Evolutionary conservation across 2,329 filamentous ascomycete species (phyloP).

Genomic region (Zymoseptoria brevis): DNA sequence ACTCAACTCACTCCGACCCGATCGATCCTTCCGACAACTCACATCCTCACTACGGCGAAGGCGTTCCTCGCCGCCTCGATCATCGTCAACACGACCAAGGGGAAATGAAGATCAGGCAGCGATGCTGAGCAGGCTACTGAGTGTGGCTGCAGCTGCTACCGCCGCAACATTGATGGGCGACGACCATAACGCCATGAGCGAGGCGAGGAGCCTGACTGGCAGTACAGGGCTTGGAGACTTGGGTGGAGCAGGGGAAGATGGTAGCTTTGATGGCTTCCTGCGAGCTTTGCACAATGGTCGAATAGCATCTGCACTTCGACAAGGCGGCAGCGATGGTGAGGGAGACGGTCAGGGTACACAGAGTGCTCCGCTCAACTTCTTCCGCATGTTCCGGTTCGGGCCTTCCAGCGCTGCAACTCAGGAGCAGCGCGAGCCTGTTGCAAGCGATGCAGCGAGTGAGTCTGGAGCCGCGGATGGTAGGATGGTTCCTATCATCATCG

Average conservation of each 20-base stretch:
- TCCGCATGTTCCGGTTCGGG: constrained; percentile 61
- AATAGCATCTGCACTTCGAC: constrained; percentile 49
- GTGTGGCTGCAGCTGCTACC: constrained; percentile 56
- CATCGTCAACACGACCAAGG: constrained; percentile 28
- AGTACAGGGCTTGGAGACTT: constrained; percentile 25
- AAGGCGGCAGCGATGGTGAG: constrained; percentile 33
- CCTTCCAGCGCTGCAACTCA: constrained; percentile 36
- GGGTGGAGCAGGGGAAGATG: constrained; percentile 43
- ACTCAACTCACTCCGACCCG: constrained; percentile 25
- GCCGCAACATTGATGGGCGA: constrained; percentile 58
- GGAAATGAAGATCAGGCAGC: constrained; percentile 55
- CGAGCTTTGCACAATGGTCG: constrained; percentile 54
- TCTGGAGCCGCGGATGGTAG: constrained; percentile 43
- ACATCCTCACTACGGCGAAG: constrained; percentile 44
- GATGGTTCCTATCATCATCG: constrained; percentile 61
- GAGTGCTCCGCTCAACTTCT: constrained; percentile 55
- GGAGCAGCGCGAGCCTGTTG: constrained; percentile 21
- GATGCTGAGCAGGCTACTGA: constrained; percentile 53
- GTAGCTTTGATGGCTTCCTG: constrained; percentile 56
- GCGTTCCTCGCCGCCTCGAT: constrained; percentile 36
- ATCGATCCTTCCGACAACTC: constrained; percentile 34
- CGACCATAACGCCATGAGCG: constrained; percentile 47
- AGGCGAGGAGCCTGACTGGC: constrained; percentile 47
- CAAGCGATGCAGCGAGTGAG: constrained; percentile 17
- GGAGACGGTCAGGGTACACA: constrained; percentile 33